Conservation (phyloP, 2,329 filamentous ascomycete genomes). For the Domatiomyces catenatus region DNA sequence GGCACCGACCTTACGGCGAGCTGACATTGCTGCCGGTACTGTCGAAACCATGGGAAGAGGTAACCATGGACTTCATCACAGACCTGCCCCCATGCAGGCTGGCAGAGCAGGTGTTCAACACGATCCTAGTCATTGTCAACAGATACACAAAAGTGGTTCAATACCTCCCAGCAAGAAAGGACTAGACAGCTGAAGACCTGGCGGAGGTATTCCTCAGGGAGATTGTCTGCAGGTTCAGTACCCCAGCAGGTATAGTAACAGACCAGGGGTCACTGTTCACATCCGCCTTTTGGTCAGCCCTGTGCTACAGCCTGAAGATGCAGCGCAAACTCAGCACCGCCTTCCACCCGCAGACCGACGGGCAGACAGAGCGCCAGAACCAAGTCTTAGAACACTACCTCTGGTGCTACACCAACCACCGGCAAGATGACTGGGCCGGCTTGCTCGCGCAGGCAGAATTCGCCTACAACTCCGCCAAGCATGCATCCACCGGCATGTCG, state of each 20-base stretch:
- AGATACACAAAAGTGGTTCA: slow-evolving; percentile 1
- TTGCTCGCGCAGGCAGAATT: background rate
- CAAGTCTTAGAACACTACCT: slow-evolving; percentile 5
- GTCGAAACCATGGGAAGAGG: background rate
- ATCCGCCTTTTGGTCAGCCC: slow-evolving; percentile 1
- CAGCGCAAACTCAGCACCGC: slow-evolving; percentile 3
- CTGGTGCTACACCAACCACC: slow-evolving; percentile 2
- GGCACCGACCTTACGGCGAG: slow-evolving; percentile 2
- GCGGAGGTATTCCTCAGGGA: slow-evolving; percentile 4
- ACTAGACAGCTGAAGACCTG: slow-evolving; percentile 1
- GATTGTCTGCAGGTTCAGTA: slow-evolving; percentile 4
- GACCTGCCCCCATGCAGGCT: background rate
- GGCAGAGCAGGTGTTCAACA: slow-evolving; percentile 1
- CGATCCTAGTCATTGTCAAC: slow-evolving; percentile 6
- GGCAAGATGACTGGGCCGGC: slow-evolving; percentile 2
- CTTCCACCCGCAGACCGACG: no score
- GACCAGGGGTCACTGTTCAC: slow-evolving; percentile 4
- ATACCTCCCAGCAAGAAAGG: slow-evolving; percentile 3
- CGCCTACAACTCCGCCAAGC: background rate
- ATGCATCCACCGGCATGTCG: background rate
- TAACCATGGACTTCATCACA: slow-evolving; percentile 6
- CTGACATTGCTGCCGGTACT: background rate
- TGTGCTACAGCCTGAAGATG: slow-evolving; percentile 2
- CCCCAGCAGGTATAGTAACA: slow-evolving; percentile 2
- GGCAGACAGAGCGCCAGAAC: slow-evolving; percentile 5